Conservation (phyloP, 2,329 filamentous ascomycete species). For the Hypoxylon sp. region DNA sequence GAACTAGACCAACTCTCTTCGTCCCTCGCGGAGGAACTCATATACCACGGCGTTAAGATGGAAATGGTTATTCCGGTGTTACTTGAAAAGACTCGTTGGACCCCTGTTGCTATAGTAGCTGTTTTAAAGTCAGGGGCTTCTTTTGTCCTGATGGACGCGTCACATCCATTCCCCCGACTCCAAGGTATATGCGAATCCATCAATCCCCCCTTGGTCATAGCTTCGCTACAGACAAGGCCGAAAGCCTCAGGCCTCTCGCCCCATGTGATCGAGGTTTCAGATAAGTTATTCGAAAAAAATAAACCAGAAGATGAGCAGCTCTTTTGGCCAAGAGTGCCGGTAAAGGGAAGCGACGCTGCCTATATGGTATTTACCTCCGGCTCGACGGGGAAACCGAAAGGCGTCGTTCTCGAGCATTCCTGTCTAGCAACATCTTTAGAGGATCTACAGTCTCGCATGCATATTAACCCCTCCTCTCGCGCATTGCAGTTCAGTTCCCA, state of each 20-base stretch:
- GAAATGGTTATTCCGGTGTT: neutral
- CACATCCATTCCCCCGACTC: neutral
- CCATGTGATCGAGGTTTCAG: neutral
- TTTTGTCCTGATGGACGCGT: neutral
- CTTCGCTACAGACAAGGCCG: neutral
- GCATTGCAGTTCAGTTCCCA: conserved; percentile 4
- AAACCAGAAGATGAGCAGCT: neutral
- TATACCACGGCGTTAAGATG: neutral
- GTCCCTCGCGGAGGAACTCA: neutral
- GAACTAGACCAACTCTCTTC: conserved; percentile 3
- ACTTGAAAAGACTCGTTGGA: neutral
- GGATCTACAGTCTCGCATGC: neutral
- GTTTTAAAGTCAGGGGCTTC: neutral
- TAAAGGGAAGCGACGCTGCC: neutral
- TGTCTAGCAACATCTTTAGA: neutral
- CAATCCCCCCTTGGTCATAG: neutral
- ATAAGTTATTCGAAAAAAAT: neutral
- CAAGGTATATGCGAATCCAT: neutral
- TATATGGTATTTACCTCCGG: conserved; percentile 16
- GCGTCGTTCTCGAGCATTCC: conserved; percentile 4
- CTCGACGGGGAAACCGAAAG: conserved; percentile 7
- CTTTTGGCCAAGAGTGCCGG: neutral
- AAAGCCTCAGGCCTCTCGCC: neutral
- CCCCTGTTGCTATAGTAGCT: neutral
- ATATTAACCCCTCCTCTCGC: neutral